Conservation (phyloP, 2,329 filamentous ascomycete genomes). For the Beauveria rudraprayagi region DNA sequence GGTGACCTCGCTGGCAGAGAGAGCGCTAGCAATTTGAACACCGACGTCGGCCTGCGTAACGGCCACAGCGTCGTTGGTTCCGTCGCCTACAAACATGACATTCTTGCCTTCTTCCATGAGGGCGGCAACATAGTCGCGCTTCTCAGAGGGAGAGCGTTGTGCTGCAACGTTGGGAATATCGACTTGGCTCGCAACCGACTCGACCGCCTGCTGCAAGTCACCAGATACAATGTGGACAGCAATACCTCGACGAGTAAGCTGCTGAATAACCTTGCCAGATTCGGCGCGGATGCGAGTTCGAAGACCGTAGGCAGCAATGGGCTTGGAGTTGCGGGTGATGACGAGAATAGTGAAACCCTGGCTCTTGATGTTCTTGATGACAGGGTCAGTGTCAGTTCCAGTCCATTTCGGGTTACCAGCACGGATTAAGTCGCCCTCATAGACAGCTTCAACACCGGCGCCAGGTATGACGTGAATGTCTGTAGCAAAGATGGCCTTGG, state of each 20-base stretch:
- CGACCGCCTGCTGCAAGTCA: conserved; percentile 42
- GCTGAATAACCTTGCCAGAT: conserved; percentile 34
- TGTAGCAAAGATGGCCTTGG: conserved; percentile 12
- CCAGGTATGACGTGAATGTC: conserved; percentile 32
- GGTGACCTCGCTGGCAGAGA: conserved; percentile 42
- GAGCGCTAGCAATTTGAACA: conserved; percentile 44
- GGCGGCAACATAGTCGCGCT: conserved; percentile 41
- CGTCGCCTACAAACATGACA: conserved; percentile 55
- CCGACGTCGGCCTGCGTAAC: conserved; percentile 54
- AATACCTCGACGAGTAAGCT: conserved; percentile 40
- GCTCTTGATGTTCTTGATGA: conserved; percentile 15
- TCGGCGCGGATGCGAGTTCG: conserved; percentile 27
- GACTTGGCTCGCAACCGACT: conserved; percentile 37
- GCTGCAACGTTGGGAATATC: conserved; percentile 32
- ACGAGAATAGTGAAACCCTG: conserved; percentile 21
- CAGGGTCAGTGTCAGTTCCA: conserved; percentile 16
- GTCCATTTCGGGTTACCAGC: conserved; percentile 42
- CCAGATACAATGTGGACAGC: conserved; percentile 48
- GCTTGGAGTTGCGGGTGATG: conserved; percentile 19
- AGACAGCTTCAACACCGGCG: conserved; percentile 29
- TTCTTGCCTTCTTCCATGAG: conserved; percentile 24
- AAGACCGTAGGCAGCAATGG: conserved; percentile 43
- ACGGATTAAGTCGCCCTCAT: conserved; percentile 23
- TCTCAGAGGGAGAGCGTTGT: conserved; percentile 43
- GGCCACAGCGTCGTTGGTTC: conserved; percentile 56